Evolutionary conservation across 352 stramenopile species (phyloP), one percentile per base, ranked within the genome.

Genomic region (Globisporangium megalacanthum): DNA sequence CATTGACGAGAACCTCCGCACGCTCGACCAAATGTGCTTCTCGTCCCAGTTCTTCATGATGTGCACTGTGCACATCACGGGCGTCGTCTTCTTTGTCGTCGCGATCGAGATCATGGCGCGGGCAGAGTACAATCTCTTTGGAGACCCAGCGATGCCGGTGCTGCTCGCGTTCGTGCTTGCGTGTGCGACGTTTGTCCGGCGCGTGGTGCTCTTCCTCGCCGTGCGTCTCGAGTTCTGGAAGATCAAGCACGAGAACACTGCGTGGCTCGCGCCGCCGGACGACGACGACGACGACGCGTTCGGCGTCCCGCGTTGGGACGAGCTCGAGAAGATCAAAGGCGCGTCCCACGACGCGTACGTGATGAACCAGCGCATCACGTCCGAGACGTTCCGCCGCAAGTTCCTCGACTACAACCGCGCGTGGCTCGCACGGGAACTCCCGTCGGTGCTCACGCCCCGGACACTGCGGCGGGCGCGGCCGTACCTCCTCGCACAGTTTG

Each of bases 41-140:
- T 98, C 89, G 49, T 97, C 86, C 47, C 96, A 99, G 69, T 98
- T 97, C 64, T 99, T 98, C 73, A 96, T 99, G 82, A 97, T 99
- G 88, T 95, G 94, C 65, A 98, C 73, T 25, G 68, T 94, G 44
- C 91, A 98, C 62, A 87, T 95, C 53, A 97, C 95, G 29, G 93
- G 89, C 14, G 97, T 99, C 25, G 77, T 99, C 6, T 98, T 97
- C 62, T 95, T 98, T 58, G 79, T 98, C 1, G 64, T 99, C 17
- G 92, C 90, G 1, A 90, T 98, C 54, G 88, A 99, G 60, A 98
- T 99, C 70, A 98, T 99, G 84, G 78, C 96, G 11, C 86, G 94
- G 31, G 83, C 86, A 25, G 84, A 88, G 31, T 98, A 99, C 75
- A 98, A 98, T 49, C 56, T 97, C n/a, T 99, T 98, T 72, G 94